Conservation (phyloP, 2,329 filamentous ascomycete genomes). For the Fusarium sp. region DNA sequence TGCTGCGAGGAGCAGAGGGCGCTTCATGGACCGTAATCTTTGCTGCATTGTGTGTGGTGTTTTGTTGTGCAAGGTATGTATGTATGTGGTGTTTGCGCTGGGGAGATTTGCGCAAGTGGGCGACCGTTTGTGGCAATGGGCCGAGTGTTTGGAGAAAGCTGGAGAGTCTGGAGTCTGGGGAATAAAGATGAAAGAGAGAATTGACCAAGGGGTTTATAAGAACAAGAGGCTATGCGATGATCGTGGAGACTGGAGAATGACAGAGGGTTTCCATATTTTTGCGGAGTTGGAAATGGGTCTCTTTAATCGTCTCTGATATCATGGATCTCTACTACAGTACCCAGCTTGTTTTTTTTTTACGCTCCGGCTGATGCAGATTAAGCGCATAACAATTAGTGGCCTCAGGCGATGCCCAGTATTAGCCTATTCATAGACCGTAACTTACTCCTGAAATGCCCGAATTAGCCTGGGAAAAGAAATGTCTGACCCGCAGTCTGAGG, state of each 20-base stretch:
- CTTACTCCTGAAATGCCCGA: neutral
- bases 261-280: constrained; percentile 33
- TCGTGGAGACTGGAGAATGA: constrained; percentile 20
- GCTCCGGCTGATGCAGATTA: neutral
- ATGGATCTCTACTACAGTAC: constrained; percentile 14
- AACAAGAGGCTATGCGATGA: constrained; percentile 16
- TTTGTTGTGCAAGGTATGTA: neutral
- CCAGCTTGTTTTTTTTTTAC: constrained; percentile 19
- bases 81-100: constrained; percentile 17
- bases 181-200: constrained; percentile 8
- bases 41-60: constrained; percentile 52
- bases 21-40: constrained; percentile 55
- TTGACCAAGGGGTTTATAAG: constrained; percentile 28
- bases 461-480: constrained; percentile 13
- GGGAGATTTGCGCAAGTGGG: neutral
- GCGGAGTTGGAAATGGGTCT: constrained; percentile 33
- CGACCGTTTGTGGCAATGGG: neutral
- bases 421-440: constrained; percentile 22
- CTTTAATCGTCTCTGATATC: constrained; percentile 27
- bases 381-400: neutral
- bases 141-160: constrained; percentile 18
- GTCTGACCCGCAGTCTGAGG: constrained; percentile 27
- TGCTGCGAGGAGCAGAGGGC: constrained; percentile 53
- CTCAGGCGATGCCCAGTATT: constrained; percentile 6
- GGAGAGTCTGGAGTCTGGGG: constrained; percentile 32